Percentiles rank a stretch among this genome's conserved stretches.
Conservation (phyloP, 176 grass and related monocot genomes). For the Bolboschoenus planiculmis region DNA sequence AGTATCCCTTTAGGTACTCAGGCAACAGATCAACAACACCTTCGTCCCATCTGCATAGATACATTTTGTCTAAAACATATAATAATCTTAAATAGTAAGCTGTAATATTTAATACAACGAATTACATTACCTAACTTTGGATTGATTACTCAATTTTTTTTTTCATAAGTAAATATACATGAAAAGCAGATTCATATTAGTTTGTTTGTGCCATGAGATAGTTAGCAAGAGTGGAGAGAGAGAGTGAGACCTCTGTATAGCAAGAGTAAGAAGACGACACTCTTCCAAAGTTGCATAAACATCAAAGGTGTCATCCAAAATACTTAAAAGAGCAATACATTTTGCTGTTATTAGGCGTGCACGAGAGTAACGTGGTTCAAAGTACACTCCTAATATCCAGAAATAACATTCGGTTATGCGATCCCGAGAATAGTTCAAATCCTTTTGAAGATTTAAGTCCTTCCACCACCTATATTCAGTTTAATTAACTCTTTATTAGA, state of each 20-base stretch:
- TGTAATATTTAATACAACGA: too few relatives aligned
- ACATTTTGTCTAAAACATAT: background rate
- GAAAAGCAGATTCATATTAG: too few relatives aligned
- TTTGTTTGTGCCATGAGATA: background rate
- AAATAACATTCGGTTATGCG: slow-evolving; percentile 32
- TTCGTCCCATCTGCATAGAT: slow-evolving; percentile 34
- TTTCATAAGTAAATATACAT: too few relatives aligned
- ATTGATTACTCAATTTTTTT: too few relatives aligned
- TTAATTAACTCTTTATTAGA: too few relatives aligned
- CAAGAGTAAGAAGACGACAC: slow-evolving; percentile 18
- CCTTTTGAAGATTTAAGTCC: background rate
- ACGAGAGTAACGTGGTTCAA: slow-evolving; percentile 18
- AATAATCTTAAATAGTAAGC: background rate
- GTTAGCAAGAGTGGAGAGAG: background rate
- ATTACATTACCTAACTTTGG: too few relatives aligned
- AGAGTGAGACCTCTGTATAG: slow-evolving; percentile 33
- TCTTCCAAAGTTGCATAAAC: slow-evolving; percentile 37
- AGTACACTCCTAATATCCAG: slow-evolving; percentile 20
- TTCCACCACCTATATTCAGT: slow-evolving; percentile 36
- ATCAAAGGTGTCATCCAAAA: slow-evolving; percentile 54
- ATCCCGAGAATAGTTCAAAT: slow-evolving; percentile 23
- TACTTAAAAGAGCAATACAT: background rate
- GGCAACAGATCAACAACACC: background rate
- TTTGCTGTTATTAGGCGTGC: slow-evolving; percentile 25
- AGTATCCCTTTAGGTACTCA: slow-evolving; percentile 18